Evolutionary conservation across 768 basidiomycete species (phyloP).

Genomic region (Boletus rubroflammeus): DNA sequence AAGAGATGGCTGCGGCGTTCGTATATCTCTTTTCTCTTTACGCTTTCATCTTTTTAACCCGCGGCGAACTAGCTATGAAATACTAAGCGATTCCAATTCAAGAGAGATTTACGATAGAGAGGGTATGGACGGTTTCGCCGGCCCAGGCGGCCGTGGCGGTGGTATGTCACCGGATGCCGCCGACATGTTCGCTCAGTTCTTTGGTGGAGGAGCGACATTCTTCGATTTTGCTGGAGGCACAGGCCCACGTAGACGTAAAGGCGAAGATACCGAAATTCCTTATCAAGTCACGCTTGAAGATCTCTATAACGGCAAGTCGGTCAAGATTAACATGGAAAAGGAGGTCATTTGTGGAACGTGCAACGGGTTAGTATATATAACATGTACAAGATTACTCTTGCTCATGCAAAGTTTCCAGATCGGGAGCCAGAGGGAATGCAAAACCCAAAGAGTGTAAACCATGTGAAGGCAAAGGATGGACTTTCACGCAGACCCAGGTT

Average conservation of each 20-base stretch:
- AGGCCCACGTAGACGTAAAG: constrained; percentile 48
- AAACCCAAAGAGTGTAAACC: constrained; percentile 78
- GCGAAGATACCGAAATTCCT: constrained; percentile 70
- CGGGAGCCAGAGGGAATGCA: constrained; percentile 79
- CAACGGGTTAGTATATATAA: constrained; percentile 55
- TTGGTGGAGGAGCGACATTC: constrained; percentile 51
- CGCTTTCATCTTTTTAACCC: constrained; percentile 4
- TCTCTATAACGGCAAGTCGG: constrained; percentile 84
- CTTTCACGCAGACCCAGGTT: constrained; percentile 53
- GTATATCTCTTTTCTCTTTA: constrained; percentile 28
- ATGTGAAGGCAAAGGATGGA: constrained; percentile 86
- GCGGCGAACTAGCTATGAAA: constrained; percentile 62
- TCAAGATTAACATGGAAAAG: constrained; percentile 87
- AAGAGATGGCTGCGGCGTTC: constrained; percentile 85
- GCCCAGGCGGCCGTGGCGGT: constrained; percentile 41
- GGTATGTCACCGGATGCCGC: constrained; percentile 49
- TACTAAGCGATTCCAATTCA: constrained; percentile 64
- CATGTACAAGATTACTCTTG: neutral
- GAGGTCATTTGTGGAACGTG: constrained; percentile 75
- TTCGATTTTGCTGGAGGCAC: constrained; percentile 65
- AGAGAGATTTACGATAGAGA: constrained; percentile 69
- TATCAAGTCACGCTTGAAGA: constrained; percentile 91
- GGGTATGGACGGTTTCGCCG: constrained; percentile 67
- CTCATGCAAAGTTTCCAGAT: constrained; percentile 40
- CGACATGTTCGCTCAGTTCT: constrained; percentile 76